Evolutionary conservation across 2,329 filamentous ascomycete species (phyloP), one percentile per base, ranked within the genome.

Genomic region (Shiraia sp.): DNA sequence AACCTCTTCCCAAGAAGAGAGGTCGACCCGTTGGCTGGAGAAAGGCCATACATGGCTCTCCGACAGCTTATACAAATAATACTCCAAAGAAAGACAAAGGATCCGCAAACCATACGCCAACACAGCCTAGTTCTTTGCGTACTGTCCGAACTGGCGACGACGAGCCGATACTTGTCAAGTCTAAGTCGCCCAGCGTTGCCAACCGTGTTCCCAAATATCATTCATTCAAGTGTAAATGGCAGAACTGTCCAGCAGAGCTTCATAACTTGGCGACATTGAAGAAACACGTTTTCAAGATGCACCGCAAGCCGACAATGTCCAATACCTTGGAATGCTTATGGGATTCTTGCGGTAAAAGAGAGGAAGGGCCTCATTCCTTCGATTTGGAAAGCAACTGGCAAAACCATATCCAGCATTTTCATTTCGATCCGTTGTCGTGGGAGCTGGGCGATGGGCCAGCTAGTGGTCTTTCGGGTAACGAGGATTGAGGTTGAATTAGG

Each of bases 251-350:
- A 3, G 76, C 79, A 0, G 74, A 83, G 49, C 67, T 86, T 4
- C 83, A 86, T 62, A 86, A 85, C 51, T 62, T 85, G 10, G 75
- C 78, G 7, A 80, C 78, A 0, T 66, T 86, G 5, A 76, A 76
- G 47, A 79, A 79, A 42, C 83, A 87, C 59, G 64, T 83, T 5
- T 59, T 72, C 36, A 84, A 81, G 53, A 63, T 79, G 3, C 83
- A 86, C 53, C 65, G 70, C 15, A 66, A 65, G 30, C 50, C 61
- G 16, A 67, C 62, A 10, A 35, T 41, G 3, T 55, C 61, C 10
- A 67, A 70, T 16, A 63, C 65, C 14, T 67, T 70, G 29, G 63
- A 72, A 25, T 80, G 77, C 51, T 59, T 65, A 10, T 80, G 77
- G 77, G 58, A 54, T 10, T 57, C 58, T 4, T 80, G 77, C 50